Base-by-base conservation (phyloP, 352 stramenopile genomes). In the Globisporangium camurandrum region DNA sequence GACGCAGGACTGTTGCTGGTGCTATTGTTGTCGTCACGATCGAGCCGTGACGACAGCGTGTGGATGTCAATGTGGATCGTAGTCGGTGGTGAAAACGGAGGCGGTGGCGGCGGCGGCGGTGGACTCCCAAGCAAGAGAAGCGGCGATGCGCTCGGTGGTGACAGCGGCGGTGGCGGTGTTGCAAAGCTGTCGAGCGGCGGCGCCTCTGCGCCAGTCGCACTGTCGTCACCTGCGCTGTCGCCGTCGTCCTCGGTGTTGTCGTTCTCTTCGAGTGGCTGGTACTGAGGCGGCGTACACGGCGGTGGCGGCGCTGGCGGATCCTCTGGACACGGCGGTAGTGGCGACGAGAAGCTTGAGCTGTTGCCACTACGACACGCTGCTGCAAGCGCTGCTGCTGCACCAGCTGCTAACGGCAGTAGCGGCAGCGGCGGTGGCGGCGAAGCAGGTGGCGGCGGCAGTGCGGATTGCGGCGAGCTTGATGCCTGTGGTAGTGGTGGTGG, bases 321-420 rank as follows among this genome's bases (percentile, higher is more conserved):
- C 47, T 90, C 78, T 9, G 78, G 78, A 54, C 75, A 90, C 4
- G 78, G 78, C 20, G 78, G 78, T 43, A 90, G 55, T 11, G 78
- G 78, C 12, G 78, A 90, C 20, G 75, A 90, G 48, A 88, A 90
- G 40, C 67, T 77, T 40, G 75, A 83, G 58, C 68, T 82, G 11
- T 67, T 59, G n/a, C 36, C 55, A 50, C 63, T 52, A 4, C 53
- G 38, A 8, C 39, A 57, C 20, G 30, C 31, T 16, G 39, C 20
- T 10, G 23, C 34, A 10, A 28, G 14, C 11, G 27, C 26, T 16
- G 43, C 22, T 16, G n/a, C 22, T 16, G 40, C 17, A 9, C 39
- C 17, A 0, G 49, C 39, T n/a, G 37, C 10, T 11, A 31, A 26
- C 30, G 40, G 20, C 40, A 31, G 50, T 22, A 19, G 44, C 11